Percentiles rank a stretch among this genome's conserved stretches.
Evolutionary conservation across 768 basidiomycete species (phyloP).

Genomic region (Filobasidium floriforme): DNA sequence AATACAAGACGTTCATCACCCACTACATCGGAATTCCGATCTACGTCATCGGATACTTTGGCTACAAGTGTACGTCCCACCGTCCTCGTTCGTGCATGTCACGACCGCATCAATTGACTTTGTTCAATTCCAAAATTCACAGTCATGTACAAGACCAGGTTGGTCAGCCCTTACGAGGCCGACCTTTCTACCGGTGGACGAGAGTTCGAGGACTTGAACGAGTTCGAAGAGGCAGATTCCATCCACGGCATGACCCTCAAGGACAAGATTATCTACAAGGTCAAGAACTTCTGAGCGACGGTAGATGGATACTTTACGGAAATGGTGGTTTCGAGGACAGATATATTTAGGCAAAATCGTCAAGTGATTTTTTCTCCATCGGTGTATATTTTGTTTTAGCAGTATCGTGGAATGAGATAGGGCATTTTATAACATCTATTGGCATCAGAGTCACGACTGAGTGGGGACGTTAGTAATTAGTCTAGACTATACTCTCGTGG

Average conservation of each 20-base stretch:
- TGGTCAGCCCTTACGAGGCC: conserved; percentile 30
- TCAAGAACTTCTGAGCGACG: conserved; percentile 31
- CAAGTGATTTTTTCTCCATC: too few relatives aligned
- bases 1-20: conserved; percentile 47
- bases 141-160: conserved; percentile 30
- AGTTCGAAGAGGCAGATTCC: conserved; percentile 23
- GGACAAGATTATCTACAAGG: conserved; percentile 33
- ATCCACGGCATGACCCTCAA: conserved; percentile 28
- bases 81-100: neutral
- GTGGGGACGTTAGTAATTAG: too few relatives aligned
- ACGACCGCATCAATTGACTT: neutral
- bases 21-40: conserved; percentile 46
- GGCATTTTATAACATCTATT: too few relatives aligned
- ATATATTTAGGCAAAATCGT: too few relatives aligned
- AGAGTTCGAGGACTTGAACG: conserved; percentile 37
- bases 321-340: too few relatives aligned
- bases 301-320: neutral
- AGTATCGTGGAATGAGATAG: too few relatives aligned
- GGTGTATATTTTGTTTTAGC: too few relatives aligned
- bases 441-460: too few relatives aligned
- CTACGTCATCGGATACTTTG: conserved; percentile 50
- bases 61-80: conserved; percentile 45
- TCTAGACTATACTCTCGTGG: too few relatives aligned
- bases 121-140: neutral
- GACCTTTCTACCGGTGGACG: conserved; percentile 36